These are phyloP conservation scores for Tylopilus vinaceipallidus DNA, from an alignment of 768 basidiomycete species.

Conservation along the genomic window DNA sequence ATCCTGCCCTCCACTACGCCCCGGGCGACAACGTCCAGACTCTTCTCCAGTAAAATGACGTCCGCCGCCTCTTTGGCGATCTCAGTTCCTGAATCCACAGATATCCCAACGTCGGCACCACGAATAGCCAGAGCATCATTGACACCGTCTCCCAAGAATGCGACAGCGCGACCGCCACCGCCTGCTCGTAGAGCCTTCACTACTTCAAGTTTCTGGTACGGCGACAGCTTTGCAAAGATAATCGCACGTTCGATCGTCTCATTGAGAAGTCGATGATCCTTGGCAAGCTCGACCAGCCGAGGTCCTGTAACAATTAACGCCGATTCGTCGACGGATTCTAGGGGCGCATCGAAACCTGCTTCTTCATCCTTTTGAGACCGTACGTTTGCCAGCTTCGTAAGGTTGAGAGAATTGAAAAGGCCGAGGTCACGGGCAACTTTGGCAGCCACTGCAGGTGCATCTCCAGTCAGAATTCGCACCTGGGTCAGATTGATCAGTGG, in stretches of 20 bases:
- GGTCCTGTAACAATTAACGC: constrained; percentile 29
- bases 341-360: constrained; percentile 9
- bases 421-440: constrained; percentile 39
- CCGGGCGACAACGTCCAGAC: constrained; percentile 31
- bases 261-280: constrained; percentile 23
- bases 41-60: constrained; percentile 37
- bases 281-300: constrained; percentile 28
- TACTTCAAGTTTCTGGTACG: constrained; percentile 34
- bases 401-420: constrained; percentile 25
- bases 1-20: constrained; percentile 34
- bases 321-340: constrained; percentile 17
- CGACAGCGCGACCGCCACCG: constrained; percentile 27
- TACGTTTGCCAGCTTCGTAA: neutral
- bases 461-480: constrained; percentile 37
- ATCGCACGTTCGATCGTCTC: constrained; percentile 32
- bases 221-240: constrained; percentile 33
- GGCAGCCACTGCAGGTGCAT: constrained; percentile 34
- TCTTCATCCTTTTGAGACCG: constrained; percentile 27
- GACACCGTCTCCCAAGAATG: constrained; percentile 32
- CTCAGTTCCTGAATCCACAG: constrained; percentile 33
- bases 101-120: constrained; percentile 33
- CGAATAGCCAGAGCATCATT: constrained; percentile 34
- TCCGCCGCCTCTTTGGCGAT: constrained; percentile 40
- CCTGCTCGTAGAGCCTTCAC: constrained; percentile 31
- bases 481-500: constrained; percentile 8